Evolutionary conservation across 768 basidiomycete species (phyloP).

Genomic region (Lepiota subincarnata): DNA sequence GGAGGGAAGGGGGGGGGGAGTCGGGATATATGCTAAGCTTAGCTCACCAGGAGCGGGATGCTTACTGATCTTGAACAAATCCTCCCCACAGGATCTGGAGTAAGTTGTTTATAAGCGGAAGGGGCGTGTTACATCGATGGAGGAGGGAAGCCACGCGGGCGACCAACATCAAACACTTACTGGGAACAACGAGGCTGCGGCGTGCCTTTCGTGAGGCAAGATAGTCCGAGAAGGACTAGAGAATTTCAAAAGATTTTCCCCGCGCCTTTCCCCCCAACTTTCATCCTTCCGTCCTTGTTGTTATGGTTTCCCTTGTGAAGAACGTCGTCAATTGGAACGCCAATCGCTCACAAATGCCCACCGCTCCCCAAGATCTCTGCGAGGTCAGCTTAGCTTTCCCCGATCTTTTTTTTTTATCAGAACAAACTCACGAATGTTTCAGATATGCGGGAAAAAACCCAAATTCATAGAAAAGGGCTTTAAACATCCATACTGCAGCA

Average conservation of each 20-base stretch:
- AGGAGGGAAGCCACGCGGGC: slow-evolving; percentile 16
- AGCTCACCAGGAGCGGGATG: slow-evolving; percentile 15
- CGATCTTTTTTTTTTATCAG: neutral
- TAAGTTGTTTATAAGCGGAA: slow-evolving; percentile 27
- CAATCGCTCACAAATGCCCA: slow-evolving; percentile 23
- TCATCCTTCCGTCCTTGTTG: slow-evolving; percentile 16
- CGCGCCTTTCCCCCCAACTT: slow-evolving; percentile 20
- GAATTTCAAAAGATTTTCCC: slow-evolving; percentile 10
- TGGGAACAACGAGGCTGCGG: slow-evolving; percentile 32
- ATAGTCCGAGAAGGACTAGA: slow-evolving; percentile 18
- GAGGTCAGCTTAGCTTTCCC: slow-evolving; percentile 32
- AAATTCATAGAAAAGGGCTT: slow-evolving; percentile 61
- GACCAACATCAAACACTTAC: slow-evolving; percentile 17
- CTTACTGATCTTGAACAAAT: slow-evolving; percentile 9
- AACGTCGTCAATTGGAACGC: slow-evolving; percentile 36
- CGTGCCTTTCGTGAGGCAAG: slow-evolving; percentile 29
- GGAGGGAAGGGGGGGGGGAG: neutral
- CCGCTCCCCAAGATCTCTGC: slow-evolving; percentile 39
- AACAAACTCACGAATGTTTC: slow-evolving; percentile 12
- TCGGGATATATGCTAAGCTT: slow-evolving; percentile 5
- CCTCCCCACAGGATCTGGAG: neutral
- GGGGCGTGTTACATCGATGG: slow-evolving; percentile 8
- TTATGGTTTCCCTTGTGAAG: slow-evolving; percentile 40
- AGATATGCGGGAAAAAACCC: slow-evolving; percentile 58
- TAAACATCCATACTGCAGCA: slow-evolving; percentile 58